phyloP scores from a whole-genome alignment of 805 yeast species.

The Metschnikowia shivogae region DNA sequence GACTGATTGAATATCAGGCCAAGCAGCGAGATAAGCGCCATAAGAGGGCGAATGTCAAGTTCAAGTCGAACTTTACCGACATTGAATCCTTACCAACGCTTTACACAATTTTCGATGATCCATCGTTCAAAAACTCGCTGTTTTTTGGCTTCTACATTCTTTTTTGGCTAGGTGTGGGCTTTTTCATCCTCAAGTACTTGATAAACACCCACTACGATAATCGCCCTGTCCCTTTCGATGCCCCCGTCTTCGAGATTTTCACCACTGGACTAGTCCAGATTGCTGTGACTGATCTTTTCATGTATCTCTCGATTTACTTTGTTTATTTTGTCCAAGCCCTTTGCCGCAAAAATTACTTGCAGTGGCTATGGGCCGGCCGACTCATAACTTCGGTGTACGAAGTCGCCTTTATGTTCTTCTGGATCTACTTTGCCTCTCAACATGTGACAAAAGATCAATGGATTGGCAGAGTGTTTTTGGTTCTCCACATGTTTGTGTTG shows the following conservation, averaged over 20 bases:
- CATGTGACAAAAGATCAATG: slow-evolving; percentile 59
- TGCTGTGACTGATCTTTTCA: slow-evolving; percentile 65
- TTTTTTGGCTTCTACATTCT: slow-evolving; percentile 81
- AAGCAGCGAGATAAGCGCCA: slow-evolving; percentile 9
- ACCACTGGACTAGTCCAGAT: slow-evolving; percentile 59
- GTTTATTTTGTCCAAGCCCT: slow-evolving; percentile 56
- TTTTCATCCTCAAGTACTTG: slow-evolving; percentile 49
- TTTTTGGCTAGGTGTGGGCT: slow-evolving; percentile 66
- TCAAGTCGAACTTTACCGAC: slow-evolving; percentile 25
- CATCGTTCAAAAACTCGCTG: slow-evolving; percentile 38
- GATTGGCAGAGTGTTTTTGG: slow-evolving; percentile 84
- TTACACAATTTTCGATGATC: slow-evolving; percentile 52
- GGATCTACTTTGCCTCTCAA: slow-evolving; percentile 52
- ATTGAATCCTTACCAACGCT: slow-evolving; percentile 15
- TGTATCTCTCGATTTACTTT: slow-evolving; percentile 69
- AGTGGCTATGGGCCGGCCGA: slow-evolving; percentile 70
- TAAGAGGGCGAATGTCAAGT: slow-evolving; percentile 24
- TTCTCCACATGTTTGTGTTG: slow-evolving; percentile 79
- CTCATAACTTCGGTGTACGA: slow-evolving; percentile 55
- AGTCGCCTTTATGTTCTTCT: slow-evolving; percentile 46
- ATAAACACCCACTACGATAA: slow-evolving; percentile 47
- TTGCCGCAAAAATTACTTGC: slow-evolving; percentile 41
- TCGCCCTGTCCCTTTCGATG: slow-evolving; percentile 43
- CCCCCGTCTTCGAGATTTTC: slow-evolving; percentile 57
- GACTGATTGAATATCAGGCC: slow-evolving; percentile 8